Evolutionary conservation across 2,329 filamentous ascomycete species (phyloP), one percentile per base, ranked within the genome.

Genomic region (Diplodia intermedia): DNA sequence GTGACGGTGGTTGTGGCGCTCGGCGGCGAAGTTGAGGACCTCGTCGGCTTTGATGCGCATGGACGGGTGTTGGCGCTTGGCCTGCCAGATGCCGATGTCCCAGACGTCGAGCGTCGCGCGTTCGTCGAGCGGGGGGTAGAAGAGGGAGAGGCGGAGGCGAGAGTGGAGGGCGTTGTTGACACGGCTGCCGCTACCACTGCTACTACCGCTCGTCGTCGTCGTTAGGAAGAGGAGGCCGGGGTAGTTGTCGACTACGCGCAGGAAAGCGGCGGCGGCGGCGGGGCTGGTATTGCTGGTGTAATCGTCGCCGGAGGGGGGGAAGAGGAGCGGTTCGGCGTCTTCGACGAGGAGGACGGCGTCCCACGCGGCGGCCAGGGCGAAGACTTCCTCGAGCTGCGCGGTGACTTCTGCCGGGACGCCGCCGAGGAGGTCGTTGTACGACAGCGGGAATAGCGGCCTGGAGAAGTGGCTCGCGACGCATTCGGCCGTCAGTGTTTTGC

Each of bases 401-500:
- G 31, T 20, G n/a, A 55, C 31, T 0, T 55, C 54, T 4, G 6
- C 20, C 0, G 53, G 31, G 15, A 1, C 31, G 18, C 33, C 54
- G n/a, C 14, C 33, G 54, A 36, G 18, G 12, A 56, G 3, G 8
- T 23, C 18, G 43, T 33, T 23, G 31, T 33, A 61, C 14, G 23
- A 29, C 2, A 61, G 15, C 7, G 38, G 20, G 38, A 61, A 47
- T 1, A 61, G 20, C 11, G 56, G 56, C 4, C 43, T 31, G 18
- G 20, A 26, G 23, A 61, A 61, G 8, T 23, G 14, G 7, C 43
- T 38, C 12, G 56, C 56, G 6, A 61, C 36, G 18, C 56, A 43
- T 20, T 61, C 56, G 11, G 43, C 38, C 43, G 56, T 61, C 56
- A 26, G 43, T 8, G 56, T 61, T 8, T 61, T 61, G 15, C 56